Conservation (phyloP, 108 stramenopile species). For the Nitzschia sp. region DNA sequence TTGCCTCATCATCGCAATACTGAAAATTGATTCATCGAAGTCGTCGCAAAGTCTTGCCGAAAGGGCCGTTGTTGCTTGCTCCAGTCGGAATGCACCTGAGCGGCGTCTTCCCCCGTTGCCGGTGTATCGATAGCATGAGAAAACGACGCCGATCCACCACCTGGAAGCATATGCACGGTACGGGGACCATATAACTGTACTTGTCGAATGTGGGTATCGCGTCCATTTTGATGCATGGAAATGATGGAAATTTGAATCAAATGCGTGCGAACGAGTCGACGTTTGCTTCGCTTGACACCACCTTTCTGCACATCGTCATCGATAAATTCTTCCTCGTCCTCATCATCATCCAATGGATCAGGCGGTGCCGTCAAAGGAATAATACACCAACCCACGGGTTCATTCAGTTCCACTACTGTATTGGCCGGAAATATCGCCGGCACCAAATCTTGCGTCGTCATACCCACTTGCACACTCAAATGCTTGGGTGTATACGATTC, state of each 20-base stretch:
- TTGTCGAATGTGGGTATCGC: conserved; percentile 95
- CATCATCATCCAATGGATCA: conserved; percentile 66
- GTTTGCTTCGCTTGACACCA: neutral
- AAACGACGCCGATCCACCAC: neutral
- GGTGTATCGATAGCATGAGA: conserved; percentile 14
- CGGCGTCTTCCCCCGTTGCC: neutral
- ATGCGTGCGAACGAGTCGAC: conserved; percentile 69
- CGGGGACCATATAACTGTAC: conserved; percentile 90
- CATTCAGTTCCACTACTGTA: conserved; percentile 77
- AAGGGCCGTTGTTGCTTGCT: conserved; percentile 18
- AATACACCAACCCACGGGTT: conserved; percentile 88
- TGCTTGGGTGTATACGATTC: conserved; percentile 96
- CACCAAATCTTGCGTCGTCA: conserved; percentile 90
- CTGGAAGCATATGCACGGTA: conserved; percentile 15
- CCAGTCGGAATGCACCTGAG: conserved; percentile 1
- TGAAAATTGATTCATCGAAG: conserved; percentile 66
- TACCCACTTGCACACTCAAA: conserved; percentile 82
- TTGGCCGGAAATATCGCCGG: conserved; percentile 55
- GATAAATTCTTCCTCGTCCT: conserved; percentile 40
- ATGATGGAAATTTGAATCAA: conserved; percentile 88
- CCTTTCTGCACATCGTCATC: conserved; percentile 2
- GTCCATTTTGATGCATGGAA: conserved; percentile 97
- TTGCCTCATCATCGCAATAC: conserved; percentile 46
- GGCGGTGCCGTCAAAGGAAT: conserved; percentile 68
- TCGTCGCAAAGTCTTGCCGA: conserved; percentile 47